Evolutionary conservation across 2,329 filamentous ascomycete genomes (phyloP).

Genomic region (Phyllosticta citriasiana): DNA sequence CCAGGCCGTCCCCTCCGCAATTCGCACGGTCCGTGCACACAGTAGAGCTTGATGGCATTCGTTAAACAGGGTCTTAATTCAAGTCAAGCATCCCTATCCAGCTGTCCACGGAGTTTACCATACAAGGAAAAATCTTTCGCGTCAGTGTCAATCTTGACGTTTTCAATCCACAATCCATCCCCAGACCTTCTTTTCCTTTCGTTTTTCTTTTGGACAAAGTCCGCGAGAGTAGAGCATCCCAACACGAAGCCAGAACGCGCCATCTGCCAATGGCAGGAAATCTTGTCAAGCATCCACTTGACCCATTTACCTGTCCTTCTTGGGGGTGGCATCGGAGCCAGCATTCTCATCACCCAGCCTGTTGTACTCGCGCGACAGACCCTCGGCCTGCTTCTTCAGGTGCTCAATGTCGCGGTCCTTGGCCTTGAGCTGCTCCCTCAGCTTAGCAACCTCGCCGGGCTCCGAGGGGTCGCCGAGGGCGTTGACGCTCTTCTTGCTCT

Average conservation of each 20-base stretch:
- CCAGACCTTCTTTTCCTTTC: not conserved
- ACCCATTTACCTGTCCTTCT: constrained; percentile 45
- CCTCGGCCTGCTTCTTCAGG: constrained; percentile 85
- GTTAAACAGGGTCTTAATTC: not conserved
- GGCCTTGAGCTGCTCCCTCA: constrained; percentile 56
- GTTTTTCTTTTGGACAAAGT: not conserved
- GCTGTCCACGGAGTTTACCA: not conserved
- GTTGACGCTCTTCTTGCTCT: constrained; percentile 53
- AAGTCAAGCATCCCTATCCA: not conserved
- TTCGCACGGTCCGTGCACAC: not conserved
- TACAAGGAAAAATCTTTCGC: not conserved
- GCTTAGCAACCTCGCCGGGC: constrained; percentile 61
- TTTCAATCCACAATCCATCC: not conserved
- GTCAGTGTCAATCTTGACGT: not conserved
- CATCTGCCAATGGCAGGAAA: not conserved
- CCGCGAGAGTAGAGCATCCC: not conserved
- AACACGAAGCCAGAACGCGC: not conserved
- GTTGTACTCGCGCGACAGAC: constrained; percentile 76
- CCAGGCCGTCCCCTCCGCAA: not conserved
- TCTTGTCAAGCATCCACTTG: not conserved
- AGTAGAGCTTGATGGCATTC: not conserved
- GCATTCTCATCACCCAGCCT: constrained; percentile 75
- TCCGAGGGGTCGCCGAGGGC: constrained; percentile 65
- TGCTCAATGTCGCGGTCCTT: constrained; percentile 78
- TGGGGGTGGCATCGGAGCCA: constrained; percentile 39